Percentiles rank a stretch among this genome's conserved stretches.
These are phyloP conservation scores for Gracilaria domingensis DNA, from an alignment of 23 red algal species.

Conservation along the genomic window DNA sequence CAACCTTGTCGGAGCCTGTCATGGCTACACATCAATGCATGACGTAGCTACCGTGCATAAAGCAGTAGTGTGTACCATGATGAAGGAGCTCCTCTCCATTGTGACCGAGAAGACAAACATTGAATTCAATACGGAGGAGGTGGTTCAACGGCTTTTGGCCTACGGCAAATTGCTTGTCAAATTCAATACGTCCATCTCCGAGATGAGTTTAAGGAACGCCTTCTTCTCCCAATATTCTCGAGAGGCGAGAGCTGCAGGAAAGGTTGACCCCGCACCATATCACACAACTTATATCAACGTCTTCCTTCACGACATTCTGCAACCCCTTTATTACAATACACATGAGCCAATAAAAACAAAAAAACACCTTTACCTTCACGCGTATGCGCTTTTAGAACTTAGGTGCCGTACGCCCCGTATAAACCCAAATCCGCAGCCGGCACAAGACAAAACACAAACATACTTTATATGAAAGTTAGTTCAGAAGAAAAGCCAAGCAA, in stretches of 20 bases:
- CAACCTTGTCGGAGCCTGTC: neutral
- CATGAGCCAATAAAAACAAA: too few species aligned
- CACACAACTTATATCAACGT: neutral
- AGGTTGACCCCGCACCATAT: neutral
- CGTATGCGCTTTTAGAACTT: too few species aligned
- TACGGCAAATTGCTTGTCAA: neutral
- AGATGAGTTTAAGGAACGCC: neutral
- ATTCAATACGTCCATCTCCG: neutral
- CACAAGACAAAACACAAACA: too few species aligned
- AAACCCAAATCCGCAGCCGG: too few species aligned
- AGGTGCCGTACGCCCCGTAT: too few species aligned
- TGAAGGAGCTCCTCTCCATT: neutral
- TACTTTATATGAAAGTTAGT: too few species aligned
- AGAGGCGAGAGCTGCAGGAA: neutral
- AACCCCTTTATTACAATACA: too few species aligned
- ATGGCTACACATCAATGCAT: neutral
- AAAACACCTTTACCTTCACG: too few species aligned
- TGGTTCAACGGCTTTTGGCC: neutral
- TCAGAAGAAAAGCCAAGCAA: too few species aligned
- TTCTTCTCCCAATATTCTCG: neutral
- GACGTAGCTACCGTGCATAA: neutral
- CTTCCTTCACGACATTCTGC: too few species aligned
- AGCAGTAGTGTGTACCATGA: neutral
- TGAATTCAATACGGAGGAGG: neutral
- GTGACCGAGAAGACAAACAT: neutral